Conservation (phyloP, 306 rosid species). For the Ochetophila trinervis region DNA sequence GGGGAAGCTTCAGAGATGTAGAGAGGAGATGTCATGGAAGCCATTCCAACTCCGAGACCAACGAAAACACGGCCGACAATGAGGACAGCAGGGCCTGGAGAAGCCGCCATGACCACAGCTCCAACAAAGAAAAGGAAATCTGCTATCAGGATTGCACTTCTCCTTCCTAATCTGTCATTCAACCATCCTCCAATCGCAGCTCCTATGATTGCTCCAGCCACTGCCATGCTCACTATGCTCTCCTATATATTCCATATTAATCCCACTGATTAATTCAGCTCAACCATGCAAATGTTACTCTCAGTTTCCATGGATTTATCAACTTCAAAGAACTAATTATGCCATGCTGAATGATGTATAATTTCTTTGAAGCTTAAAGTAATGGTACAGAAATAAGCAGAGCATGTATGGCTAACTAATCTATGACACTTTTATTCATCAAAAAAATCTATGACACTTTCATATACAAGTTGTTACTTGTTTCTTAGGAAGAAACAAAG, state of each 20-base stretch:
- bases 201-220: slow-evolving; percentile 67
- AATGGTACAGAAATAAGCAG: no score
- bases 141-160: slow-evolving; percentile 31
- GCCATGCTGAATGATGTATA: no score
- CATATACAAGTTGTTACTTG: no score
- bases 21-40: slow-evolving; percentile 66
- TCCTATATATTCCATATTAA: slow-evolving; percentile 36
- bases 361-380: no score
- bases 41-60: slow-evolving; percentile 72
- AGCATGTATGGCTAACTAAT: no score
- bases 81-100: slow-evolving; percentile 30
- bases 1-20: slow-evolving; percentile 73
- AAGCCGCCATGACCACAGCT: slow-evolving; percentile 49
- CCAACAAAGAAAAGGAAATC: slow-evolving; percentile 52
- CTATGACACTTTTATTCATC: no score
- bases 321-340: no score
- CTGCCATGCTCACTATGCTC: slow-evolving; percentile 54
- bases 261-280: not conserved
- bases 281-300: not conserved
- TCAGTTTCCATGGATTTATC: not conserved
- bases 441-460: no score
- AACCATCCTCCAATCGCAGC: slow-evolving; percentile 63
- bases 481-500: no score
- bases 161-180: slow-evolving; percentile 54
- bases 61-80: slow-evolving; percentile 50